Conservation (phyloP, 108 stramenopile genomes). For the Craspedostauros australis region DNA sequence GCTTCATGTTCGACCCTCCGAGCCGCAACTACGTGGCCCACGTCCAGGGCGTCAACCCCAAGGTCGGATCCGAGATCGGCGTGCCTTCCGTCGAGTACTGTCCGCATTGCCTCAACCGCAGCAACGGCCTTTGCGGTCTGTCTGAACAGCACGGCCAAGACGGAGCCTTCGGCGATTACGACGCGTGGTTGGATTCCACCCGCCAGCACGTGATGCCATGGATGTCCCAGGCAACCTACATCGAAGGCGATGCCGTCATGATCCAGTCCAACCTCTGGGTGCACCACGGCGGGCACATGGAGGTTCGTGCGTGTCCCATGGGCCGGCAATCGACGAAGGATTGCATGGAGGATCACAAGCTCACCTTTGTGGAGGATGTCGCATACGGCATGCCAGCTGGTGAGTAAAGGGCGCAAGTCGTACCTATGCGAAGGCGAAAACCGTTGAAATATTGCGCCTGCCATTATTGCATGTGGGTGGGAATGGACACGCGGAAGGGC, state of each 20-base stretch:
- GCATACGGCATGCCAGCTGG: slow-evolving; percentile 28
- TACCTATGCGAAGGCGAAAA: too few species aligned
- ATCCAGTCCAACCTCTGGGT: slow-evolving; percentile 37
- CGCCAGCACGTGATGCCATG: slow-evolving; percentile 33
- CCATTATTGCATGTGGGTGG: too few species aligned
- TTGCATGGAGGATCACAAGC: slow-evolving; percentile 44
- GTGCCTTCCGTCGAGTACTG: slow-evolving; percentile 11
- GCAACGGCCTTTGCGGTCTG: too few species aligned
- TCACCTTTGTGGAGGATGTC: slow-evolving; percentile 47
- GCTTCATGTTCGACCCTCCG: slow-evolving; percentile 6
- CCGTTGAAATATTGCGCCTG: too few species aligned
- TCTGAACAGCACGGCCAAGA: slow-evolving; percentile 28
- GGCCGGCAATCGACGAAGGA: slow-evolving; percentile 37
- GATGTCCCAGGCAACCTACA: slow-evolving; percentile 31
- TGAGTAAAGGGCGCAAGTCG: neutral
- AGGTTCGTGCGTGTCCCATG: slow-evolving; percentile 44
- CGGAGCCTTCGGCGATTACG: slow-evolving; percentile 29
- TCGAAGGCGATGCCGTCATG: slow-evolving; percentile 30
- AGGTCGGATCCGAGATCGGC: neutral
- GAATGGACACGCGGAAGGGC: too few species aligned
- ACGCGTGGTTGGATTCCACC: slow-evolving; percentile 28
- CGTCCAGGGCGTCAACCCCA: slow-evolving; percentile 7
- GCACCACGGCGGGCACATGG: slow-evolving; percentile 55
- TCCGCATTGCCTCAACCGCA: slow-evolving; percentile 20
- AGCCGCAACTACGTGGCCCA: slow-evolving; percentile 25